phyloP scores from a whole-genome alignment of 345 rosid genomes.

The Camelina sativa region DNA sequence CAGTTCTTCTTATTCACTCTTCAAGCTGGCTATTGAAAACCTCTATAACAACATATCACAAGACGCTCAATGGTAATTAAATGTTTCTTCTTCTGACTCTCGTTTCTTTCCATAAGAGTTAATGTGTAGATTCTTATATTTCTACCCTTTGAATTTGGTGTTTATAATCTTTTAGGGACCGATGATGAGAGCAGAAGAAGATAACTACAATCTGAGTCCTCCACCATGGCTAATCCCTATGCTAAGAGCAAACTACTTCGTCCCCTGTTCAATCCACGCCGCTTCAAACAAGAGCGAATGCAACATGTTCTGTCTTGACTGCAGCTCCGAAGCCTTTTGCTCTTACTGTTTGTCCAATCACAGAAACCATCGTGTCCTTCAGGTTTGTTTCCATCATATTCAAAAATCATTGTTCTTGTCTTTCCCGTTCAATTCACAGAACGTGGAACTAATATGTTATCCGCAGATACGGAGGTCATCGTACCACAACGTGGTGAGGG shows the following conservation, averaged over 20 bases:
- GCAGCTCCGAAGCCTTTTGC: constrained; percentile 67
- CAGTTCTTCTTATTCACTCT: not conserved
- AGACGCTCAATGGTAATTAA: constrained; percentile 45
- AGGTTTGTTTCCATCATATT: constrained; percentile 48
- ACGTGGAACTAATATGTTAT: too few relatives aligned
- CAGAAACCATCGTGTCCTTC: constrained; percentile 73
- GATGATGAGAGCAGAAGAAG: constrained; percentile 45
- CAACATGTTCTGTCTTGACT: constrained; percentile 87
- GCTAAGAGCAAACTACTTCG: constrained; percentile 73
- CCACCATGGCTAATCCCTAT: constrained; percentile 85
- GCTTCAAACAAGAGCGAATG: constrained; percentile 79
- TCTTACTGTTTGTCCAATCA: constrained; percentile 70
- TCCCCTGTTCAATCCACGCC: constrained; percentile 66
- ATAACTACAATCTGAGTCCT: constrained; percentile 48
- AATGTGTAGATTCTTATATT: constrained; percentile 9
- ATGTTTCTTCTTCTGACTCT: not conserved
- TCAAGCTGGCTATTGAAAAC: constrained; percentile 34
- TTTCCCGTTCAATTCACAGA: not conserved
- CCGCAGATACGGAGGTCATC: constrained; percentile 89
- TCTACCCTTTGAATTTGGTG: not conserved
- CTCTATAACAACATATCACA: constrained; percentile 29
- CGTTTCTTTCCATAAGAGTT: not conserved
- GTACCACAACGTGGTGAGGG: constrained; percentile 92
- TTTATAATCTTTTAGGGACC: constrained; percentile 40
- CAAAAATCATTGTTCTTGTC: not conserved